phyloP scores from a whole-genome alignment of 2,329 filamentous ascomycete species.

The Diplodia intermedia region DNA sequence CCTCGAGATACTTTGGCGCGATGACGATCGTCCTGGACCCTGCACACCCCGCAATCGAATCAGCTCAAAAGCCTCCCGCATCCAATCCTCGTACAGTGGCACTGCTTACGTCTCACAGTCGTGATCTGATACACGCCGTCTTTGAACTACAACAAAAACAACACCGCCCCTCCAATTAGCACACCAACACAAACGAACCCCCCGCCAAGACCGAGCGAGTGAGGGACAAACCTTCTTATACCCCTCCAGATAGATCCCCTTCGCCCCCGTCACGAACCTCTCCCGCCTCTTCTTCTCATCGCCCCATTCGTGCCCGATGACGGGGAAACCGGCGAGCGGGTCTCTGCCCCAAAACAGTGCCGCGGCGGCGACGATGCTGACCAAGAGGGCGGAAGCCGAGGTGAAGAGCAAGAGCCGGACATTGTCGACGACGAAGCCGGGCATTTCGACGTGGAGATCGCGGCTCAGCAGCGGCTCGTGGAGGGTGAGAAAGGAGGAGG shows the following conservation, averaged over 20 bases:
- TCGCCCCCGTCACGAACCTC: conserved; percentile 38
- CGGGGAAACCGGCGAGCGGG: not conserved
- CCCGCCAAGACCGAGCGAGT: not conserved
- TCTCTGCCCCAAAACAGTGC: not conserved
- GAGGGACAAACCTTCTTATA: conserved; percentile 39
- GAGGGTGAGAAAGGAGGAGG: not conserved
- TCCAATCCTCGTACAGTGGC: not conserved
- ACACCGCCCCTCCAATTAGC: not conserved
- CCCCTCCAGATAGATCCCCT: conserved; percentile 41
- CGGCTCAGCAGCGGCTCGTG: not conserved
- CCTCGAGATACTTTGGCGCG: conserved; percentile 40
- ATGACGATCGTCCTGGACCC: conserved; percentile 40
- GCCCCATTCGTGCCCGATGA: not conserved
- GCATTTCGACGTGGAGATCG: not conserved
- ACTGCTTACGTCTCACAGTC: conserved; percentile 23
- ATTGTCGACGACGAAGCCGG: not conserved
- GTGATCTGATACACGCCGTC: conserved; percentile 39
- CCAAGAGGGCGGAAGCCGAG: not conserved
- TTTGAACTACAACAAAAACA: conserved; percentile 41
- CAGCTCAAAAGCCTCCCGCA: not conserved
- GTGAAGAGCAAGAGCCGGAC: not conserved
- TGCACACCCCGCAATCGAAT: not conserved
- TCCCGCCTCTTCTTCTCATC: conserved; percentile 34
- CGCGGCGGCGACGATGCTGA: not conserved
- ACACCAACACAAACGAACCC: not conserved